These are phyloP conservation scores for Aspergillus tubingensis DNA, from an alignment of 2,329 filamentous ascomycete genomes.

Conservation along the genomic window DNA sequence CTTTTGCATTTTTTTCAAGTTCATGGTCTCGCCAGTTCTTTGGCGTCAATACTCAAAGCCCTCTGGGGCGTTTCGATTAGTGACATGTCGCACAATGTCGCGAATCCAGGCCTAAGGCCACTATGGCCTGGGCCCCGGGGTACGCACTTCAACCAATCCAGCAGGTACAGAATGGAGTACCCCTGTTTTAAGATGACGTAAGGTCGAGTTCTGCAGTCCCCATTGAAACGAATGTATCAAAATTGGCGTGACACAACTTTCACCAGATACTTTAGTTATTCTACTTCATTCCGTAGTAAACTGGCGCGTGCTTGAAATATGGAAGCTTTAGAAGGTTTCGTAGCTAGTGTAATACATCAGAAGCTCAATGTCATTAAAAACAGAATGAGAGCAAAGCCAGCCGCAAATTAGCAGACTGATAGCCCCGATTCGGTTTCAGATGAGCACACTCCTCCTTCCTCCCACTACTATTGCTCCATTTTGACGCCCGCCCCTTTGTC, in stretches of 20 bases:
- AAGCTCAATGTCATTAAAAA: not conserved
- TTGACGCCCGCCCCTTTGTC: not conserved
- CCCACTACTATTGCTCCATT: not conserved
- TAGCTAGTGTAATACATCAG: not conserved
- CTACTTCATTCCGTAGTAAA: not conserved
- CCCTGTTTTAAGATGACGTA: conserved; percentile 8
- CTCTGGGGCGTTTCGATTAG: not conserved
- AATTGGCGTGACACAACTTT: too few species aligned
- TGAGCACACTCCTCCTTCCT: not conserved
- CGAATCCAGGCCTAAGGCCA: not conserved
- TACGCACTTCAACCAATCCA: not conserved
- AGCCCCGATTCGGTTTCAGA: conserved; percentile 4
- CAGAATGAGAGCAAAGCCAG: not conserved
- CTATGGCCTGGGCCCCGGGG: not conserved
- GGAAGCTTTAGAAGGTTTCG: too few species aligned
- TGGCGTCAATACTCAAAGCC: not conserved
- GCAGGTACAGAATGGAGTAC: not conserved
- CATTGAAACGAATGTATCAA: not conserved
- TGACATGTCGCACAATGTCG: not conserved
- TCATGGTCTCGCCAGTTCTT: not conserved
- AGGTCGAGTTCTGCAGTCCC: not conserved
- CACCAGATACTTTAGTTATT: too few species aligned
- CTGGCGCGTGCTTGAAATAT: not conserved
- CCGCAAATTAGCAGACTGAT: conserved; percentile 6
- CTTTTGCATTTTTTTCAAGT: not conserved